Conservation (phyloP, 345 rosid genomes). For the Eucalyptus camaldulensis region DNA sequence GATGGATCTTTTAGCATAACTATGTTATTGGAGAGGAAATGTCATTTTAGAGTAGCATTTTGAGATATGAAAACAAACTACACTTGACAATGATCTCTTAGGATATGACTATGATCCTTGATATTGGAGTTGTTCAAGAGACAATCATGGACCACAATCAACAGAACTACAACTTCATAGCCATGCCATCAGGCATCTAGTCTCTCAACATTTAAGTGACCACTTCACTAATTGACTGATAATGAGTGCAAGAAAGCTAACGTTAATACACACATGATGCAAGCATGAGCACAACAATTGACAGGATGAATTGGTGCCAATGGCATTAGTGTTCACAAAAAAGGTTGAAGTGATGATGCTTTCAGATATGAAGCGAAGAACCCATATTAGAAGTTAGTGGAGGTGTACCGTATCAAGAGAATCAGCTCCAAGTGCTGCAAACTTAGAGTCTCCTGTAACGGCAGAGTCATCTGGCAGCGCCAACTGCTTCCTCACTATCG, state of each 20-base stretch:
- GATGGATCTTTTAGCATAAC: not conserved
- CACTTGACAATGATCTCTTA: not conserved
- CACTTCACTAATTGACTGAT: not conserved
- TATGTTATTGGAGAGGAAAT: too few species aligned
- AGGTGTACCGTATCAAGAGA: constrained; percentile 20
- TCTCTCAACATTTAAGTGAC: not conserved
- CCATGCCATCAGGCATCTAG: not conserved
- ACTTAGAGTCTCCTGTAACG: constrained; percentile 14
- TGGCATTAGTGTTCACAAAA: not conserved
- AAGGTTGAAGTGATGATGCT: not conserved
- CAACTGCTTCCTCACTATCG: constrained; percentile 23
- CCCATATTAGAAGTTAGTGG: not conserved
- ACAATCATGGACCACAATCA: not conserved
- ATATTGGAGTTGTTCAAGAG: not conserved
- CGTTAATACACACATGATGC: rapidly evolving
- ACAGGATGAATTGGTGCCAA: not conserved
- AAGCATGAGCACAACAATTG: not conserved
- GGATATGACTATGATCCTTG: not conserved
- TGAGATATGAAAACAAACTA: not conserved
- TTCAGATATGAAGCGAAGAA: not conserved
- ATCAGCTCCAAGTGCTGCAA: constrained; percentile 21
- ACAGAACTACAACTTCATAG: not conserved
- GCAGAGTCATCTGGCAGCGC: constrained; percentile 8
- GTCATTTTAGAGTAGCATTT: not conserved
- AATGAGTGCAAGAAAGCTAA: not conserved